Conservation (phyloP, 2,329 filamentous ascomycete species). For the Trichophyton rubrum region DNA sequence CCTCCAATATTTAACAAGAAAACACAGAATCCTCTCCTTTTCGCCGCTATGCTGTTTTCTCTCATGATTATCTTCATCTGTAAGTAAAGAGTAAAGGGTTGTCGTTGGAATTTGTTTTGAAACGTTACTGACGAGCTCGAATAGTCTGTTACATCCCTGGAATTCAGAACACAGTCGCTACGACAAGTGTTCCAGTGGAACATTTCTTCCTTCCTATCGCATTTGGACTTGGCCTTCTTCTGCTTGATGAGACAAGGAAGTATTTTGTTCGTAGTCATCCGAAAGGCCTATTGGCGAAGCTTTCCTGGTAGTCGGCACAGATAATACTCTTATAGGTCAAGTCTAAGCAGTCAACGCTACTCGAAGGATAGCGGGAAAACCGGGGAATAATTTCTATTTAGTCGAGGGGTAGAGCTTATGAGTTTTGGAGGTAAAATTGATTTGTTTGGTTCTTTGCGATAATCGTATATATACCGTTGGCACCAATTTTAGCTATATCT, state of each 20-base stretch:
- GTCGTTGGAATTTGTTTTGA: background rate
- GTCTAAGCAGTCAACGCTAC: no score
- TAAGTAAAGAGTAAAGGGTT: conserved; percentile 22
- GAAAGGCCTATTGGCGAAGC: conserved; percentile 42
- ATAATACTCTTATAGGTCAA: background rate
- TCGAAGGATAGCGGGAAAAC: no score
- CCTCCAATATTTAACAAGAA: conserved; percentile 52
- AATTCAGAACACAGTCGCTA: conserved; percentile 50
- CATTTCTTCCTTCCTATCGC: conserved; percentile 66
- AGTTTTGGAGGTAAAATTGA: no score
- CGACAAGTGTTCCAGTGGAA: conserved; percentile 53
- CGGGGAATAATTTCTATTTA: no score
- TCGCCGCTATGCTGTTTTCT: conserved; percentile 58
- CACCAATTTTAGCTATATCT: no score
- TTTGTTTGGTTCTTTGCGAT: no score
- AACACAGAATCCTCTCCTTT: conserved; percentile 56
- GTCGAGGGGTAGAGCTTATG: no score
- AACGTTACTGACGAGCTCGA: conserved; percentile 13
- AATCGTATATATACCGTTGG: no score
- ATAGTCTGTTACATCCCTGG: conserved; percentile 47
- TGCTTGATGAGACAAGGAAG: conserved; percentile 57
- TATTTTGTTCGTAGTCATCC: conserved; percentile 49
- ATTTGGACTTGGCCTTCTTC: conserved; percentile 53
- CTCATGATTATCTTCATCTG: conserved; percentile 58
- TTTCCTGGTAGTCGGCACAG: conserved; percentile 47